Percentiles rank a stretch among this genome's conserved stretches.
These are phyloP conservation scores for Coemansia sp. DNA, from an alignment of 192 early-diverging fungal genomes.

Conservation along the genomic window DNA sequence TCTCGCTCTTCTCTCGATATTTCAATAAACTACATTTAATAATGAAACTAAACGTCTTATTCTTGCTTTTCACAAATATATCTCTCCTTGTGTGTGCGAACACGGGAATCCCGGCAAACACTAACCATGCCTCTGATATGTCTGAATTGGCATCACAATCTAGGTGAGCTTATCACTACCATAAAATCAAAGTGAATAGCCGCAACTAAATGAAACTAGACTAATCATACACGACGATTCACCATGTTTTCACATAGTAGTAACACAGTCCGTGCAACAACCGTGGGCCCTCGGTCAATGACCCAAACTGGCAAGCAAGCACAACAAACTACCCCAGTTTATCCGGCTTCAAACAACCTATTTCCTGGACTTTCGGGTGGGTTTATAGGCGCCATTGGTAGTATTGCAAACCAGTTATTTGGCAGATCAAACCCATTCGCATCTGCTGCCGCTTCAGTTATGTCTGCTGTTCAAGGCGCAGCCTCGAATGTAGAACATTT, in stretches of 20 bases:
- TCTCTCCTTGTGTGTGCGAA: background rate
- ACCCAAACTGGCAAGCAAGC: background rate
- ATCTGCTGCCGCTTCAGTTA: background rate
- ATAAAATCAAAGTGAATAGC: background rate
- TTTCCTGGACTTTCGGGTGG: background rate
- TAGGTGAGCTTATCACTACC: background rate
- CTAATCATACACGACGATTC: background rate
- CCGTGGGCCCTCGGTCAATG: background rate
- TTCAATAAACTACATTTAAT: background rate
- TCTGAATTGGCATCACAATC: background rate
- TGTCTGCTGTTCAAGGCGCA: constrained; percentile 7
- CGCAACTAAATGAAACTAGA: background rate
- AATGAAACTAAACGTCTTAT: background rate
- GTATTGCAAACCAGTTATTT: background rate
- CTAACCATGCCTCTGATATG: background rate
- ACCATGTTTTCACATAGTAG: background rate
- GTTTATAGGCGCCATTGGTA: background rate
- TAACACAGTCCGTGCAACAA: background rate
- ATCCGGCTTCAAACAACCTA: background rate
- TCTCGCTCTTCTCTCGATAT: background rate
- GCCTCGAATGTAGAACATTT: constrained; percentile 7
- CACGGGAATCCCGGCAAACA: background rate
- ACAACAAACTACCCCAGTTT: no score
- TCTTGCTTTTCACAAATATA: background rate
- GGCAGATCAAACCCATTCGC: background rate